Evolutionary conservation across 23 red algal species (phyloP).

Genomic region (Gracilaria vermiculophylla): DNA sequence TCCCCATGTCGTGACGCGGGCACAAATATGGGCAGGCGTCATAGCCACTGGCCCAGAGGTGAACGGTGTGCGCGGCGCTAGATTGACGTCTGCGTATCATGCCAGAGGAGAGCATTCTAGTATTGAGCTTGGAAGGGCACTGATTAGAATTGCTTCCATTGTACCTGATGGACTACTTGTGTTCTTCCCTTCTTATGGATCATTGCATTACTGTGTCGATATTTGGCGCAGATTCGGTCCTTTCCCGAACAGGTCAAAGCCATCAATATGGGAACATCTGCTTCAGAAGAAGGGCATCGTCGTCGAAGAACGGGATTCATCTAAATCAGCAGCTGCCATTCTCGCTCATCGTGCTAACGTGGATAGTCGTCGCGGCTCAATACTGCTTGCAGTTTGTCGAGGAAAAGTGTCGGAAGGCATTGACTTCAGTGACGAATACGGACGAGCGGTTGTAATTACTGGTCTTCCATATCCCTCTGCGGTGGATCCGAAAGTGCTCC

Average conservation of each 20-base stretch:
- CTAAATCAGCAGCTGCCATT: conserved; percentile 61
- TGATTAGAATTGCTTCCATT: conserved; percentile 69
- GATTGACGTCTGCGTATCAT: conserved; percentile 83
- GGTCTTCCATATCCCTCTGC: conserved; percentile 91
- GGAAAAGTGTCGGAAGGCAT: conserved; percentile 92
- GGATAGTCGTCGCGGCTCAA: conserved; percentile 45
- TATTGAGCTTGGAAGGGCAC: conserved; percentile 78
- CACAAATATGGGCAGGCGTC: conserved; percentile 69
- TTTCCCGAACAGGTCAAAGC: conserved; percentile 18
- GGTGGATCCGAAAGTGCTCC: conserved; percentile 81
- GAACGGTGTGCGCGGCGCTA: conserved; percentile 25
- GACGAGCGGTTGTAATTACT: conserved; percentile 84
- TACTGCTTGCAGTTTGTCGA: conserved; percentile 91
- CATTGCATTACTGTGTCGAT: conserved; percentile 62
- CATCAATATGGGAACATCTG: conserved; percentile 83
- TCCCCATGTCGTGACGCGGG: conserved; percentile 75
- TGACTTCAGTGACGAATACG: conserved; percentile 94
- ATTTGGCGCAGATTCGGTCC: conserved; percentile 67
- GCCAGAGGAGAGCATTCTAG: conserved; percentile 32
- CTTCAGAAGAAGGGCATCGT: conserved; percentile 71
- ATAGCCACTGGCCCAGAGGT: conserved; percentile 61
- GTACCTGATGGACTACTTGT: conserved; percentile 91
- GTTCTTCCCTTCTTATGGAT: conserved; percentile 93
- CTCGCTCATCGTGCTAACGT: conserved; percentile 63
- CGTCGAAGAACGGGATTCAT: conserved; percentile 71